Evolutionary conservation across 805 yeast genomes (phyloP).

Genomic region (Priceomyces carsonii): DNA sequence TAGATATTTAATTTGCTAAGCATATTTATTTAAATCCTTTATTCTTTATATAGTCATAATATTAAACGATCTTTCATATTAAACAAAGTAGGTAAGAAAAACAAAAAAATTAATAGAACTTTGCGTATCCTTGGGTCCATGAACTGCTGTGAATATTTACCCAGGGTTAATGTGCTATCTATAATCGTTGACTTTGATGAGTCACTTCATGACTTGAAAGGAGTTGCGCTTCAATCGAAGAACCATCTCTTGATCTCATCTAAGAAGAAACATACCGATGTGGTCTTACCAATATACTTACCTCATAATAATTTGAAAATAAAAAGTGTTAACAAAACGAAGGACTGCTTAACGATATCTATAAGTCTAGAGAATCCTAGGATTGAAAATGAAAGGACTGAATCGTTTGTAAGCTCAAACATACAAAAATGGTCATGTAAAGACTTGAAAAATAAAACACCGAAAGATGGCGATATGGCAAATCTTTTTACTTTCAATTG

Average conservation of each 20-base stretch:
- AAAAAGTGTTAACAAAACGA: conserved; percentile 3
- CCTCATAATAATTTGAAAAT: background rate
- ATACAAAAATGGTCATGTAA: conserved; percentile 42
- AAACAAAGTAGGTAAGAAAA: too few species aligned
- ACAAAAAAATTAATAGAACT: too few species aligned
- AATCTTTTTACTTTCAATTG: conserved; percentile 34
- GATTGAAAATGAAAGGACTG: conserved; percentile 6
- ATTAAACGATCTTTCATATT: too few species aligned
- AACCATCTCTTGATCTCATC: conserved; percentile 5
- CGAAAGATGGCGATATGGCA: conserved; percentile 17
- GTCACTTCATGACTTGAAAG: conserved; percentile 8
- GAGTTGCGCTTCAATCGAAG: conserved; percentile 6
- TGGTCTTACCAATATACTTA: conserved; percentile 3
- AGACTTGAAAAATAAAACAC: conserved; percentile 37
- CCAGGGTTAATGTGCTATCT: conserved; percentile 20
- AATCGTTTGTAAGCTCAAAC: conserved; percentile 10
- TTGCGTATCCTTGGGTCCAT: too few species aligned
- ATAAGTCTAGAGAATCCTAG: conserved; percentile 1
- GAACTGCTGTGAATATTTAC: conserved; percentile 25
- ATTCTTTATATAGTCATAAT: too few species aligned
- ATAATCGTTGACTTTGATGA: conserved; percentile 12
- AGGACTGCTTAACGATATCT: conserved; percentile 6
- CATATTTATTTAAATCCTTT: too few species aligned
- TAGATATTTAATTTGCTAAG: too few species aligned
- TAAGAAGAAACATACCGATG: background rate